Evolutionary conservation across 208 protist species (phyloP).

Genomic region (Acanthamoeba triangularis): DNA sequence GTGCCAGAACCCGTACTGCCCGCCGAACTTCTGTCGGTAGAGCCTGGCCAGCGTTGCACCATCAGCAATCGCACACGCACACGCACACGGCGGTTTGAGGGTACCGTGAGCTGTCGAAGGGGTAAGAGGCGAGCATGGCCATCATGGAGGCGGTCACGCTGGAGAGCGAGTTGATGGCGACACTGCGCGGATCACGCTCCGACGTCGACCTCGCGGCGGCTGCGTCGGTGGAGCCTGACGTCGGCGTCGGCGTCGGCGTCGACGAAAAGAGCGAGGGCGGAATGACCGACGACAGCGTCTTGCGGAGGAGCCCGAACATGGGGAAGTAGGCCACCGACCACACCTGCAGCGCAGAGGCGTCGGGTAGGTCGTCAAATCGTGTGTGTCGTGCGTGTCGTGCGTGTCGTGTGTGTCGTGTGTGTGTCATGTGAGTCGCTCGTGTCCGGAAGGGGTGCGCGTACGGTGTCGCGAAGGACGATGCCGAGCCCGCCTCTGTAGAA

Average conservation of each 20-base stretch:
- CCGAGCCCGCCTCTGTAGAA: conserved; percentile 66
- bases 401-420: not conserved
- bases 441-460: not conserved
- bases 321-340: conserved; percentile 72
- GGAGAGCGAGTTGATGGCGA: conserved; percentile 15
- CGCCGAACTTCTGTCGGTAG: conserved; percentile 51
- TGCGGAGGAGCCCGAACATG: conserved; percentile 6
- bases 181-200: not conserved
- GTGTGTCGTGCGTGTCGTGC: too few species aligned
- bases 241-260: not conserved
- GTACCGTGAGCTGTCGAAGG: conserved; percentile 59
- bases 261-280: conserved; percentile 6
- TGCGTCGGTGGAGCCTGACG: not conserved
- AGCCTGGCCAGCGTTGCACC: not conserved
- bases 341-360: too few species aligned
- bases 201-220: not conserved
- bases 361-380: too few species aligned
- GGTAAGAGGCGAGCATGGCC: conserved; percentile 66
- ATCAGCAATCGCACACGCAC: not conserved
- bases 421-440: not conserved
- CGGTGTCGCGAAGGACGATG: conserved; percentile 44
- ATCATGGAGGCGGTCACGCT: conserved; percentile 31
- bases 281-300: not conserved
- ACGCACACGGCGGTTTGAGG: not conserved
- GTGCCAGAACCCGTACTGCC: conserved; percentile 46